These are phyloP conservation scores for Lactarius hengduanensis DNA, from an alignment of 768 basidiomycete species.

Conservation along the genomic window DNA sequence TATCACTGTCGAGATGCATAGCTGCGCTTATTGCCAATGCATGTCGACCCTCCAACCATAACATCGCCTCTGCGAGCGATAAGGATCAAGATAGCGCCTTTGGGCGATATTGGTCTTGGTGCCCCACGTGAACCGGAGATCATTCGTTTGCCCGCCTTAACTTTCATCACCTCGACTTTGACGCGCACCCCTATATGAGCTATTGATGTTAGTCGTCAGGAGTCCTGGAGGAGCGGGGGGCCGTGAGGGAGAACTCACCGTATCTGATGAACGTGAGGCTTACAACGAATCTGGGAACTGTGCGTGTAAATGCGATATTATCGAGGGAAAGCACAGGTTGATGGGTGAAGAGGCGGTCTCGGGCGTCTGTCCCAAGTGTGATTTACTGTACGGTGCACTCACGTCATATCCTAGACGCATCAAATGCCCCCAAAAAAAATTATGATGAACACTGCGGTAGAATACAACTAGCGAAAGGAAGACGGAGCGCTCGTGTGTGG, in stretches of 20 bases:
- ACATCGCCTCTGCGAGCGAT: conserved; percentile 65
- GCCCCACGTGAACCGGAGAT: conserved; percentile 62
- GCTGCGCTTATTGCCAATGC: too few relatives aligned
- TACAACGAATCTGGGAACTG: conserved; percentile 81
- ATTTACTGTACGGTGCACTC: not conserved
- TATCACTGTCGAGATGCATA: too few relatives aligned
- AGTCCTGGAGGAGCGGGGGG: too few relatives aligned
- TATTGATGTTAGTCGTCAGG: too few relatives aligned
- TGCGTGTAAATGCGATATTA: conserved; percentile 72
- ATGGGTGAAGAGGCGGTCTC: conserved; percentile 61
- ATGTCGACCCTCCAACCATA: conserved; percentile 40
- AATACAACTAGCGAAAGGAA: not conserved
- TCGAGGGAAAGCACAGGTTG: conserved; percentile 70
- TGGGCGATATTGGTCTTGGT: conserved; percentile 41
- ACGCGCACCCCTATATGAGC: conserved; percentile 60
- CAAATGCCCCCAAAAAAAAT: conserved; percentile 74
- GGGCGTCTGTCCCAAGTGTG: conserved; percentile 70
- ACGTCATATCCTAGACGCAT: conserved; percentile 76
- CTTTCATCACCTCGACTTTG: conserved; percentile 68
- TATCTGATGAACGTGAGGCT: conserved; percentile 65
- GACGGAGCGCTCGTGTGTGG: conserved; percentile 65
- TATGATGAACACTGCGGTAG: conserved; percentile 64
- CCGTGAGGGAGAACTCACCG: conserved; percentile 27
- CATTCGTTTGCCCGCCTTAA: conserved; percentile 48
- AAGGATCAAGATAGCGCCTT: not conserved